Percentiles rank a stretch among this genome's conserved stretches.
Evolutionary conservation across 176 grass and related monocot species (phyloP).

Genomic region (Phyllostachys edulis): DNA sequence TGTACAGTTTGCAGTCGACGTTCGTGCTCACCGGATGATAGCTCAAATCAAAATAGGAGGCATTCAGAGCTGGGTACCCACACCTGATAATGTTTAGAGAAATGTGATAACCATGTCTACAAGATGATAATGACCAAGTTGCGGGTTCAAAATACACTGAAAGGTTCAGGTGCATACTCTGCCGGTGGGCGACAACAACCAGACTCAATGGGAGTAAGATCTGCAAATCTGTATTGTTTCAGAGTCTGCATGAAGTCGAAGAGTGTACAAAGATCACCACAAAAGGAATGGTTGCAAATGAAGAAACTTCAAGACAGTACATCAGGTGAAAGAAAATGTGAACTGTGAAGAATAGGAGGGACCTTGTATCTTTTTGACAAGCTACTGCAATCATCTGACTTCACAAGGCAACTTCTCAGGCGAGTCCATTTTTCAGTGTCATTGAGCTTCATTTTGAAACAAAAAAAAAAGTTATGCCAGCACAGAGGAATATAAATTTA

Average conservation of each 20-base stretch:
- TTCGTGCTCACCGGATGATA: conserved; percentile 77
- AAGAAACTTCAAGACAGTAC: not conserved
- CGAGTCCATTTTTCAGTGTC: conserved; percentile 74
- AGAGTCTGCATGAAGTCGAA: conserved; percentile 54
- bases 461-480: conserved; percentile 14
- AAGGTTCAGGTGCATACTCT: conserved; percentile 55
- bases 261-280: not conserved
- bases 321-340: not conserved
- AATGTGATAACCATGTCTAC: not conserved
- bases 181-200: conserved; percentile 87
- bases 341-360: not conserved
- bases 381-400: conserved; percentile 80
- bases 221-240: conserved; percentile 76
- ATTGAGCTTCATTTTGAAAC: conserved; percentile 56
- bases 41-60: conserved; percentile 85
- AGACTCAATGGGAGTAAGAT: conserved; percentile 85
- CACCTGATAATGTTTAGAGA: conserved; percentile 55
- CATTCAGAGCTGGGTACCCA: conserved; percentile 74
- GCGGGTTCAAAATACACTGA: not conserved
- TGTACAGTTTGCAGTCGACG: conserved; percentile 87
- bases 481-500: not conserved
- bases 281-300: not conserved
- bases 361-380: conserved; percentile 96
- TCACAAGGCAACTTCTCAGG: conserved; percentile 92
- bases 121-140: not conserved